phyloP scores from a whole-genome alignment of 2,329 filamentous ascomycete genomes.

The Piedraia hortae region DNA sequence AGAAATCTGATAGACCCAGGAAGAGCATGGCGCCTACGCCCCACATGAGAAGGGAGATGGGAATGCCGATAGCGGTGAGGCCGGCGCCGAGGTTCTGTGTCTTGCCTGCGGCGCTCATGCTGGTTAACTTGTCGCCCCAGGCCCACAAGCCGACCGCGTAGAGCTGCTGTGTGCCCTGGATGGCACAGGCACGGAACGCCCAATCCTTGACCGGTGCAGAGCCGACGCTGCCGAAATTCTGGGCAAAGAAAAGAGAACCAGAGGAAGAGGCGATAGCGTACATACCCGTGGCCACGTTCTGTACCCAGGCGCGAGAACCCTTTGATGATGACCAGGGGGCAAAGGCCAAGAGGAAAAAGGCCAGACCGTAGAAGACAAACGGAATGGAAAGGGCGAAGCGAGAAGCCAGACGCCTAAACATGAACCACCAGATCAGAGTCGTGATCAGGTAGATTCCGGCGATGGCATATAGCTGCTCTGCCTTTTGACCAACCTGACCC shows the following conservation, averaged over 20 bases:
- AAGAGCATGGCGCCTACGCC: constrained; percentile 26
- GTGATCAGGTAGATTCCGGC: constrained; percentile 30
- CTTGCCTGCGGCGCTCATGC: constrained; percentile 17
- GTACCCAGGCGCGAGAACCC: constrained; percentile 25
- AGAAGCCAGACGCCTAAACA: constrained; percentile 30
- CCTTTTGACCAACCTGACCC: constrained; percentile 31
- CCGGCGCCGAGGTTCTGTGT: constrained; percentile 6
- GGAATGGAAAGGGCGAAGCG: constrained; percentile 30
- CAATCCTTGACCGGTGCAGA: constrained; percentile 34
- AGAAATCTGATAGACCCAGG: constrained; percentile 37
- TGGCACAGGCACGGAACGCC: constrained; percentile 38
- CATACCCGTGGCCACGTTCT: constrained; percentile 31
- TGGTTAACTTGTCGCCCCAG: constrained; percentile 31
- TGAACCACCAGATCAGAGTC: constrained; percentile 32
- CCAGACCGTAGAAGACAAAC: constrained; percentile 34
- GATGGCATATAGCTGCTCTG: constrained; percentile 31
- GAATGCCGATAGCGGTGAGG: constrained; percentile 25
- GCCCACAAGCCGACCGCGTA: constrained; percentile 39
- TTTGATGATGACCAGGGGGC: constrained; percentile 25
- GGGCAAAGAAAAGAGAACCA: constrained; percentile 36
- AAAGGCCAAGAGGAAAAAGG: constrained; percentile 34
- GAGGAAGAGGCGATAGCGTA: constrained; percentile 35
- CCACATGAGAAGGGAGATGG: constrained; percentile 31
- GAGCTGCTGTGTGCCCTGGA: constrained; percentile 38
- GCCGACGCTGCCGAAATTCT: constrained; percentile 27